phyloP scores from a whole-genome alignment of 768 basidiomycete species.

The Suillus subluteus region DNA sequence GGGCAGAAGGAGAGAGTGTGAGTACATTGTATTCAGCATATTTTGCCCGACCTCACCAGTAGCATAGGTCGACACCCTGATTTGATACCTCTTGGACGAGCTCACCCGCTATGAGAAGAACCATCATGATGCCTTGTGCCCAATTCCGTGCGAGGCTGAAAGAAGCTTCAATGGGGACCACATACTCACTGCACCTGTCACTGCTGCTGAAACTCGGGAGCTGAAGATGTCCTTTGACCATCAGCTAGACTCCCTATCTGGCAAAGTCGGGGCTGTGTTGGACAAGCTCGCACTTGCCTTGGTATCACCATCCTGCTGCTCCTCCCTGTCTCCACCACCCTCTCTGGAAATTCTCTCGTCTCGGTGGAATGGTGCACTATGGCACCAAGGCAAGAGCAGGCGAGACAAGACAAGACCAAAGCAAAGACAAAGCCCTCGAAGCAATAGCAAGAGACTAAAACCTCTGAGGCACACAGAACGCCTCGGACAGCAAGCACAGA shows the following conservation, averaged over 20 bases:
- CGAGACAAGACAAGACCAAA: too few species aligned
- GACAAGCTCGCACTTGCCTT: neutral
- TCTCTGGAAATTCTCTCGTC: neutral
- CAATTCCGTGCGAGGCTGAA: conserved; percentile 21
- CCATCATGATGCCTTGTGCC: conserved; percentile 35
- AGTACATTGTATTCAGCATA: neutral
- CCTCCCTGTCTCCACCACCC: neutral
- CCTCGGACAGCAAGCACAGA: too few species aligned
- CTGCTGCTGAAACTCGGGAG: conserved; percentile 23
- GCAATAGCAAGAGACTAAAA: too few species aligned
- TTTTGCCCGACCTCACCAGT: neutral
- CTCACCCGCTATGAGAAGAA: conserved; percentile 34
- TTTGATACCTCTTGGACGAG: conserved; percentile 39
- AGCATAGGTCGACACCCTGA: conserved; percentile 35
- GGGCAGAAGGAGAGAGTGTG: conserved; percentile 9
- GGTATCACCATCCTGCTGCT: neutral
- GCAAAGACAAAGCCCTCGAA: too few species aligned
- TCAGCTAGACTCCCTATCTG: conserved; percentile 8
- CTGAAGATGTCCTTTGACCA: conserved; percentile 12
- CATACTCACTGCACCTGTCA: conserved; percentile 15
- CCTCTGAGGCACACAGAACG: too few species aligned
- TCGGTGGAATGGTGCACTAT: too few species aligned
- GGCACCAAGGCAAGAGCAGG: too few species aligned
- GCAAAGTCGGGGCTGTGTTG: neutral
- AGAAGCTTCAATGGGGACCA: conserved; percentile 36